Evolutionary conservation across 2,329 filamentous ascomycete genomes (phyloP), one percentile per base, ranked within the genome.

Genomic region (Claviceps paspali): DNA sequence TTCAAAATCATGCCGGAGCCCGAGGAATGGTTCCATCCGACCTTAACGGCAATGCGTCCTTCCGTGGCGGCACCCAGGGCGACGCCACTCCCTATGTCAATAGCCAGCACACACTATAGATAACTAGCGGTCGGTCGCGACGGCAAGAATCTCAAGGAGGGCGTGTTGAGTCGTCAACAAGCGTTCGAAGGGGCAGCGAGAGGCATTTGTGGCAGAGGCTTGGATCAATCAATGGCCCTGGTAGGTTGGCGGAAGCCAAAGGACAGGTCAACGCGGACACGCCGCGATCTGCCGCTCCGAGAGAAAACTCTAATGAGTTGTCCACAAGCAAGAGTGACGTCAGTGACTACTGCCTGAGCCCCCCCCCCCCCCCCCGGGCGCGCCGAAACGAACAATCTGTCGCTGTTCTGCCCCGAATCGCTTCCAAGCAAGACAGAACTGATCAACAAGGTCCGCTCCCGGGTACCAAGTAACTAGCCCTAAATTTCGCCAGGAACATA

Each of bases 1-100:
- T 68, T 29, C 54, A 67, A 39, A 82, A 83, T 57, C 62, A 65
- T 18, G 62, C 64, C 66, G 14, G 43, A 43, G 15, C 40, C 49
- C 22, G 50, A 50, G 37, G 48, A n/a, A 48, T 33, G 38, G 22
- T 26, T 41, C n/a, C 41, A 4, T 33, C 28, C 14, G 18, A 34
- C 9, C 24, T 22, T 10, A 11, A 2, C 3, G 65, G 53, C 8
- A 61, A 54, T 7, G 61, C 78, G 6, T 56, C 61, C 2, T 56
- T 73, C 10, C 30, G 35, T 35, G 32, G 18, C 33, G 28, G 40
- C n/a, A 23, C 11, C 4, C 39, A 45, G 30, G 43, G 40, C 15
- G 52, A 43, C 29, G 36, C 51, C 2, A 61, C 62, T 6, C 62
- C 62, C 19, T 65, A 65, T 43, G 50, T 60, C 26, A 45, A 49